phyloP scores from a whole-genome alignment of 2,329 filamentous ascomycete genomes.

The Parastagonospora nodorum region DNA sequence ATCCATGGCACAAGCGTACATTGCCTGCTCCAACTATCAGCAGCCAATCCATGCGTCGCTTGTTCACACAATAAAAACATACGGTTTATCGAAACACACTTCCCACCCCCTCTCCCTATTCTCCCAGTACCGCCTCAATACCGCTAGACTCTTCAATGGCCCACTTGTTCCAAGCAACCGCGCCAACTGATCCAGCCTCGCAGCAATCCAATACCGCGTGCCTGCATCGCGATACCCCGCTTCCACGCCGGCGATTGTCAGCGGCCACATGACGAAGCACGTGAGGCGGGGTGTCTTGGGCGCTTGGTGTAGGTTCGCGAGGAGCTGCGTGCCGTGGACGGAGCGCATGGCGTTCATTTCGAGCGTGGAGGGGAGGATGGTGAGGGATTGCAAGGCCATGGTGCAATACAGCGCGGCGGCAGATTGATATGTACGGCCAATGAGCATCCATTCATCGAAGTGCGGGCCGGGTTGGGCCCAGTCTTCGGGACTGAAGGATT shows the following conservation, averaged over 20 bases:
- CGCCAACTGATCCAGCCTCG: conserved; percentile 19
- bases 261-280: conserved; percentile 30
- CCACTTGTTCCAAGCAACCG: conserved; percentile 22
- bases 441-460: conserved; percentile 26
- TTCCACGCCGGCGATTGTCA: conserved; percentile 35
- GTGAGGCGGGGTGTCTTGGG: conserved; percentile 10
- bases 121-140: conserved; percentile 32
- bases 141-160: conserved; percentile 26
- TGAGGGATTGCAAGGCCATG: conserved; percentile 30
- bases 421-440: conserved; percentile 32
- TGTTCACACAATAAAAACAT: conserved; percentile 28
- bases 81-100: conserved; percentile 33
- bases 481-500: conserved; percentile 26
- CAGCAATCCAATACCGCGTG: conserved; percentile 26
- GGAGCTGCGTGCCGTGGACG: conserved; percentile 17
- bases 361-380: conserved; percentile 20
- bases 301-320: conserved; percentile 9
- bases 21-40: too few relatives aligned
- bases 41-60: background rate
- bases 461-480: conserved; percentile 33
- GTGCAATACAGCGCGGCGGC: conserved; percentile 35
- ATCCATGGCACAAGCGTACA: too few relatives aligned
- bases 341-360: conserved; percentile 21
- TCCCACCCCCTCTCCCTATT: conserved; percentile 30
- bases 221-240: conserved; percentile 22